Evolutionary conservation across 768 basidiomycete genomes (phyloP), one percentile per base, ranked within the genome.

Genomic region (Fistulinella prunicolor): DNA sequence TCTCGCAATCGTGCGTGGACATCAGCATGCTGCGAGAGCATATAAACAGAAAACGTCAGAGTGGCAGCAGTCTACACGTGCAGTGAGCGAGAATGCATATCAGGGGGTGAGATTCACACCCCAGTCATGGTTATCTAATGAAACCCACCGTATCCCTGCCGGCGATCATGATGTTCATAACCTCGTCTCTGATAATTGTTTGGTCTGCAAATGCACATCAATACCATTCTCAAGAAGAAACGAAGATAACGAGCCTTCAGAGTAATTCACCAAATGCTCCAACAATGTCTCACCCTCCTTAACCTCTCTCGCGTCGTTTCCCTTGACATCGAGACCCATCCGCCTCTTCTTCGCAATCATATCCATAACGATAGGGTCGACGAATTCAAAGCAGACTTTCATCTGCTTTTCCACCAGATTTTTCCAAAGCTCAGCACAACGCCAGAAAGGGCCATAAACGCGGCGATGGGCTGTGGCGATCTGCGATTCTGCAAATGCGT

Each of bases 21-120:
- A 1, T 70, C 56, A 0, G 79, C 78, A 54, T 85, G 69, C 54
- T 73, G 73, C 19, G 83, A 70, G 10, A 85, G 73, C 61, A 69
- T 69, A 51, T 77, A 77, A 12, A 71, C 51, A 2, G 64, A 59
- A 42, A 64, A 72, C 1, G 70, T 72, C 35, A 73, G 29, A 4
- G 66, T 67, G 16, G 60, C 48, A 4, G 68, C 61, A 17, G 70
- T 74, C 53, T 64, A 22, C 3, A 7, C 3, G 20, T 13, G 42
- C 22, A 21, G 9, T 9, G 5, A 34, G 9, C 4, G 32, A 16
- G 12, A 24, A 1, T 23, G 12, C 32, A 5, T 36, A 44, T 21
- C 36, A 32, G 9, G 40, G 28, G 9, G 37, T n/a, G n/a, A n/a
- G 40, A 41, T 47, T 42, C 40, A n/a, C 37, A 5, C n/a, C n/a